phyloP scores from a whole-genome alignment of 208 protist species.

The Lotmaria passim region DNA sequence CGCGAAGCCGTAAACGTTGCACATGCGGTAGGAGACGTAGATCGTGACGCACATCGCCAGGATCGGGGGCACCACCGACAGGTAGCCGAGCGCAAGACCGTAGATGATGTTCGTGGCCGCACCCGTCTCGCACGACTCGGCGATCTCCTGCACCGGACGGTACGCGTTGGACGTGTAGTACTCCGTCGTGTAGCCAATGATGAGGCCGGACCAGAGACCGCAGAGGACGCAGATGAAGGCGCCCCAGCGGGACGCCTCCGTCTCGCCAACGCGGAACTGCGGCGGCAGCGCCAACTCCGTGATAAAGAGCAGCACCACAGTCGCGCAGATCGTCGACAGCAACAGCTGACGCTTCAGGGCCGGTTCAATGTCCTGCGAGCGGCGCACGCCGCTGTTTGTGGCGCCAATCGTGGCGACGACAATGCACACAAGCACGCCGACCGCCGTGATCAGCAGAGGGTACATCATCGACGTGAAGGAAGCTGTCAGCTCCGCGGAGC shows the following conservation, averaged over 20 bases:
- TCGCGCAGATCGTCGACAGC: constrained; percentile 73
- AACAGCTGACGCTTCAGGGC: constrained; percentile 83
- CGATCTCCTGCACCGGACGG: constrained; percentile 81
- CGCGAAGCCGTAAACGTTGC: constrained; percentile 92
- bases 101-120: constrained; percentile 95
- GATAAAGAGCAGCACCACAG: constrained; percentile 64
- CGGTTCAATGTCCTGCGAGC: constrained; percentile 75
- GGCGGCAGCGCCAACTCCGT: constrained; percentile 65
- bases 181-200: constrained; percentile 93
- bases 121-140: constrained; percentile 85
- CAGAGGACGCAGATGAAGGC: constrained; percentile 78
- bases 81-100: constrained; percentile 93
- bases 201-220: constrained; percentile 82
- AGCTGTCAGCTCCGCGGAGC: constrained; percentile 57
- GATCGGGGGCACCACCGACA: constrained; percentile 91
- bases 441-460: constrained; percentile 85
- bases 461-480: constrained; percentile 90
- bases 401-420: constrained; percentile 64
- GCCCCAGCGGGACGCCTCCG: constrained; percentile 56
- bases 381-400: constrained; percentile 57
- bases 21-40: constrained; percentile 78
- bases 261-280: constrained; percentile 50
- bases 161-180: constrained; percentile 94
- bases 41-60: constrained; percentile 91
- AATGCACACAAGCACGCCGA: constrained; percentile 81